These are phyloP conservation scores for Thalia dealbata DNA, from an alignment of 176 grass and related monocot species.

Conservation along the genomic window DNA sequence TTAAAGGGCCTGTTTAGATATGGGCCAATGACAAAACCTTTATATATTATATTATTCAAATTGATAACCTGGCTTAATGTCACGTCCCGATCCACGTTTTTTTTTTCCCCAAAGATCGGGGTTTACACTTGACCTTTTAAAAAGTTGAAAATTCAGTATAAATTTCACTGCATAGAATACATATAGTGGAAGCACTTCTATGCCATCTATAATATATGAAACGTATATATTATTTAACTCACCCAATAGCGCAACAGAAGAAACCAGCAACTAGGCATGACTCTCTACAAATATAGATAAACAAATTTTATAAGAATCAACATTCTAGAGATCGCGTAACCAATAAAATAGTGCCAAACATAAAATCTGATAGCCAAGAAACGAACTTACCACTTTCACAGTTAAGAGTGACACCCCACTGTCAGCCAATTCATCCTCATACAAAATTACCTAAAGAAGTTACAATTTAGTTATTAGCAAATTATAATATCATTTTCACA, in stretches of 20 bases:
- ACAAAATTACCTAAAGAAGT: conserved; percentile 62
- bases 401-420: conserved; percentile 89
- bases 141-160: too few species aligned
- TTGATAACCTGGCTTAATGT: too few species aligned
- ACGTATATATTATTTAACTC: neutral
- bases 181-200: neutral
- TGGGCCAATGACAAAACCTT: too few species aligned
- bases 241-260: conserved; percentile 84
- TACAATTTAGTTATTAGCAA: conserved; percentile 8
- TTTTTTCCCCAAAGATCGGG: too few species aligned
- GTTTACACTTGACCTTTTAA: too few species aligned
- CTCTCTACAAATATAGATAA: conserved; percentile 47
- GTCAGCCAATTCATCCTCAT: conserved; percentile 95
- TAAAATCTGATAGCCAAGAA: neutral
- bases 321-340: neutral
- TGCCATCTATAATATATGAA: neutral
- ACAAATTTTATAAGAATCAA: conserved; percentile 14
- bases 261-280: conserved; percentile 96
- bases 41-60: too few species aligned
- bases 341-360: conserved; percentile 5
- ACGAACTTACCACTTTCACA: conserved; percentile 62
- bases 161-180: neutral
- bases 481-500: neutral
- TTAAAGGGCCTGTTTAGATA: too few species aligned
- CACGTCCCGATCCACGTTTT: too few species aligned